Percentiles rank a stretch among this genome's conserved stretches.
These are phyloP conservation scores for Chamaecrista fasciculata DNA, from an alignment of 306 rosid genomes.

Conservation along the genomic window DNA sequence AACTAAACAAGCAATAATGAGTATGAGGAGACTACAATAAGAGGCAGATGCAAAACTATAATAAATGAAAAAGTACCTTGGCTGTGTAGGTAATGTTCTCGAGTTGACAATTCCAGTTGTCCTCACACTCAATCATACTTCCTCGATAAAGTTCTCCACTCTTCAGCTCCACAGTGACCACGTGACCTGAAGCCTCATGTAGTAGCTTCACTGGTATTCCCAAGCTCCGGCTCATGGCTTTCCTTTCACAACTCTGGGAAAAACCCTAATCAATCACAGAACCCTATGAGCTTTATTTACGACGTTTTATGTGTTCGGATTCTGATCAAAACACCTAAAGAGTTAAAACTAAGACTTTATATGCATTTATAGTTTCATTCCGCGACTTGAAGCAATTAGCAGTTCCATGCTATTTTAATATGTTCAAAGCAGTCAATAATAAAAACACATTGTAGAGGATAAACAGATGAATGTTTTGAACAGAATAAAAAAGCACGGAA, in stretches of 20 bases:
- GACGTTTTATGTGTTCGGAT: no score
- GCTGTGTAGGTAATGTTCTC: conserved; percentile 98
- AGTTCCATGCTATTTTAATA: no score
- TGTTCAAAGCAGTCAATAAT: no score
- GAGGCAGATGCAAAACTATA: not conserved
- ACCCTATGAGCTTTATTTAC: not conserved
- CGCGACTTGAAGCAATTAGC: no score
- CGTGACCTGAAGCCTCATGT: conserved; percentile 95
- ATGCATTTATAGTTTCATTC: no score
- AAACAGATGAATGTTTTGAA: no score
- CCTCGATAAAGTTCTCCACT: conserved; percentile 99
- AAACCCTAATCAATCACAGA: conserved; percentile 43
- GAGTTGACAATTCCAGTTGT: conserved; percentile 98
- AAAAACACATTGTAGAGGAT: no score
- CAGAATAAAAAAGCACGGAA: no score
- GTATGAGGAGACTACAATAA: not conserved
- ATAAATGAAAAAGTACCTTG: conserved; percentile 43
- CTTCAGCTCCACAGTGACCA: conserved; percentile 93
- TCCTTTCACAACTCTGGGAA: conserved; percentile 1
- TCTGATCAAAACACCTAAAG: no score
- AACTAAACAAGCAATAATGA: not conserved
- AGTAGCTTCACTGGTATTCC: conserved; percentile 99
- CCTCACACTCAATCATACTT: conserved; percentile 95
- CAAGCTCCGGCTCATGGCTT: conserved; percentile 84
- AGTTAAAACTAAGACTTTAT: no score